These are phyloP conservation scores for Talaromyces rugulosus DNA, from an alignment of 2,329 filamentous ascomycete species.

Conservation along the genomic window DNA sequence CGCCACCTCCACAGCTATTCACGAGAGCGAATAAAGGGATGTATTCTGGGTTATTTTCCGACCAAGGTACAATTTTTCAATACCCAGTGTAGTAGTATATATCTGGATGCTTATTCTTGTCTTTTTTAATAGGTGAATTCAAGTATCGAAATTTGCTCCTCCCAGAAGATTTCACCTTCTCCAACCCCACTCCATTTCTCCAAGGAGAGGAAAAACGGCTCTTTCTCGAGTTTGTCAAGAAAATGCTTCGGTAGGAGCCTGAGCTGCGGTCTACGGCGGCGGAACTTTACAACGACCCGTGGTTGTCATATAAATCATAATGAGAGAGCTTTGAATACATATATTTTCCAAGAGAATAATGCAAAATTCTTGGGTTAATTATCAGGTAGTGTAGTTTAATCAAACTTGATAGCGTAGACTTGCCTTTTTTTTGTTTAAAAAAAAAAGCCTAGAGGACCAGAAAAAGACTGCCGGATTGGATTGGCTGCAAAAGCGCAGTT, in stretches of 20 bases:
- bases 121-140: conserved; percentile 17
- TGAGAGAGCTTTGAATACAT: too few species aligned
- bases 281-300: conserved; percentile 28
- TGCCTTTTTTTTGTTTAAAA: too few species aligned
- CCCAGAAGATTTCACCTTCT: conserved; percentile 15
- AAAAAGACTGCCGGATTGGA: too few species aligned
- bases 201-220: conserved; percentile 27
- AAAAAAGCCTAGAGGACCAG: too few species aligned
- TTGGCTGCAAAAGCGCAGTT: too few species aligned
- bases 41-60: conserved; percentile 11
- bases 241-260: conserved; percentile 32
- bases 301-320: conserved; percentile 17
- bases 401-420: too few species aligned
- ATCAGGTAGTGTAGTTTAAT: too few species aligned
- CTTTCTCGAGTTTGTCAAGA: conserved; percentile 26
- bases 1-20: conserved; percentile 16
- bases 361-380: too few species aligned
- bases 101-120: background rate
- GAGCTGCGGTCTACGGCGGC: conserved; percentile 29
- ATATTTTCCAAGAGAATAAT: too few species aligned
- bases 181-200: conserved; percentile 19
- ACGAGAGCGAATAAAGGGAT: conserved; percentile 9
- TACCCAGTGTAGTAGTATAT: background rate
- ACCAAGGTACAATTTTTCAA: conserved; percentile 14
- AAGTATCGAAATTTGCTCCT: conserved; percentile 21